phyloP scores from a whole-genome alignment of 345 rosid genomes.

The Viola odorata region DNA sequence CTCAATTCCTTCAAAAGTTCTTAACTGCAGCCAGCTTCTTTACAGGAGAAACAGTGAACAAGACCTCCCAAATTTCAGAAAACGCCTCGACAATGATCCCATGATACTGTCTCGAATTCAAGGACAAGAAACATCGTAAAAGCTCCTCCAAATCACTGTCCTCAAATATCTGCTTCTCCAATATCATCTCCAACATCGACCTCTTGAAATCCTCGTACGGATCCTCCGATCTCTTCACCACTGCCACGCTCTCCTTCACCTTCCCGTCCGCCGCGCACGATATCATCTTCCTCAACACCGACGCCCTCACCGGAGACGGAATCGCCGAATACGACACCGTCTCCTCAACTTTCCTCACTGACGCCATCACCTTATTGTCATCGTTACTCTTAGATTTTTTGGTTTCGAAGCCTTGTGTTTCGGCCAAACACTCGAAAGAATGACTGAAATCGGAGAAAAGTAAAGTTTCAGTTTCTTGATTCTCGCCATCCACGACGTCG shows the following conservation, averaged over 20 bases:
- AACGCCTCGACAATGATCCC: slow-evolving; percentile 46
- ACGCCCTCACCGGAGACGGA: slow-evolving; percentile 11
- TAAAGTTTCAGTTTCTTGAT: slow-evolving; percentile 13
- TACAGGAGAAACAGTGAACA: slow-evolving; percentile 33
- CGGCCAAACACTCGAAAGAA: no score
- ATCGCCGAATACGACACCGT: slow-evolving; percentile 4
- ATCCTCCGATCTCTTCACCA: slow-evolving; percentile 49
- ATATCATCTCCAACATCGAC: slow-evolving; percentile 65
- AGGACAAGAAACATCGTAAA: slow-evolving; percentile 43
- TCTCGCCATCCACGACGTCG: background rate
- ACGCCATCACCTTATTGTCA: no score
- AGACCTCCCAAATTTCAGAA: slow-evolving; percentile 44
- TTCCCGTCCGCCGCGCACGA: slow-evolving; percentile 15
- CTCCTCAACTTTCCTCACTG: background rate
- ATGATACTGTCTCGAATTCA: slow-evolving; percentile 46
- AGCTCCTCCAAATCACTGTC: slow-evolving; percentile 45
- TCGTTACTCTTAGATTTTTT: slow-evolving; percentile 3
- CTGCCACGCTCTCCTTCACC: slow-evolving; percentile 47
- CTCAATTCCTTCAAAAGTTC: background rate
- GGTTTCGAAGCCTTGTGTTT: background rate
- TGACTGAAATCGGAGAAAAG: background rate
- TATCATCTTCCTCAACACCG: slow-evolving; percentile 9
- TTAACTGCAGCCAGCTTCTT: background rate
- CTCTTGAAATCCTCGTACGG: slow-evolving; percentile 52
- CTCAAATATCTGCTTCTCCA: slow-evolving; percentile 44